Evolutionary conservation across 805 yeast genomes (phyloP).

Genomic region (Metschnikowia cubensis): DNA sequence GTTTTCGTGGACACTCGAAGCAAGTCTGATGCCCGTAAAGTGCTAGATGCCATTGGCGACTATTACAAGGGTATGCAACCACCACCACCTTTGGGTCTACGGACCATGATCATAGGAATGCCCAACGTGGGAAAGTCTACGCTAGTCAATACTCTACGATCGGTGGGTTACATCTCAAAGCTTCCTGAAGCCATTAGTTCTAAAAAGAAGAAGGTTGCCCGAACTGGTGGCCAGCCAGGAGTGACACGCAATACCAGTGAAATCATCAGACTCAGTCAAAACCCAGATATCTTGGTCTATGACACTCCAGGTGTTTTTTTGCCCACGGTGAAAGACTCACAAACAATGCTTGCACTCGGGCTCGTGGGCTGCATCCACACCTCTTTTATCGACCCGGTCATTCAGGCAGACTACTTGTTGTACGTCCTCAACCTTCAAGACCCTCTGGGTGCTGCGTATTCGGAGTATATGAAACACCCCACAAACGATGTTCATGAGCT

Average conservation of each 20-base stretch:
- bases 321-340: constrained; percentile 62
- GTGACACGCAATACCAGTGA: constrained; percentile 80
- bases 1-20: constrained; percentile 58
- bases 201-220: constrained; percentile 61
- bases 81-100: constrained; percentile 78
- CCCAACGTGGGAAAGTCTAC: constrained; percentile 98
- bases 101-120: constrained; percentile 83
- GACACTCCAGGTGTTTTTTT: constrained; percentile 94
- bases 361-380: constrained; percentile 72
- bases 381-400: constrained; percentile 71
- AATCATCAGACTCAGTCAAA: constrained; percentile 55
- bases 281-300: constrained; percentile 64
- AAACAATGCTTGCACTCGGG: constrained; percentile 71
- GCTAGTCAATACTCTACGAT: constrained; percentile 68
- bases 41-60: constrained; percentile 49
- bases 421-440: constrained; percentile 67
- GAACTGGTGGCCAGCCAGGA: constrained; percentile 86
- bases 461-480: constrained; percentile 50
- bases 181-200: constrained; percentile 28
- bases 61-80: constrained; percentile 48
- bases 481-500: constrained; percentile 68
- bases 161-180: constrained; percentile 30
- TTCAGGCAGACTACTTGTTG: constrained; percentile 81
- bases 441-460: constrained; percentile 42
- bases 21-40: constrained; percentile 42